Conservation (phyloP, 352 stramenopile genomes). For the Phytopythium mirpurense region DNA sequence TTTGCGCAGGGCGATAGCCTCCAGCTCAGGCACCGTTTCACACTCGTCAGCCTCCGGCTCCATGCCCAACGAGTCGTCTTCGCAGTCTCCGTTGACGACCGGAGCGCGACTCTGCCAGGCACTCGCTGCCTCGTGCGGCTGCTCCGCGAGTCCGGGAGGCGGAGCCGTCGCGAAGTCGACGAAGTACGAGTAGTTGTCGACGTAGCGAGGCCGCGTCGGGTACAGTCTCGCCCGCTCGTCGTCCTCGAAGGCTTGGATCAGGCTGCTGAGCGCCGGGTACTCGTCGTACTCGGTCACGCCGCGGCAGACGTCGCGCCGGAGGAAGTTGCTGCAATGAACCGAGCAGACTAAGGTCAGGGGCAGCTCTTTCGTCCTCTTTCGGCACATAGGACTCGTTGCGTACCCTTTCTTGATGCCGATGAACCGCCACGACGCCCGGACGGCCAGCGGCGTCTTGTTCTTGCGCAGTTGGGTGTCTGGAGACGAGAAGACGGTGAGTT, state of each 20-base stretch:
- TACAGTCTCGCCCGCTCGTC: conserved; percentile 62
- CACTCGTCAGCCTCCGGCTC: conserved; percentile 18
- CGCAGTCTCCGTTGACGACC: neutral
- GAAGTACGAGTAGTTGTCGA: conserved; percentile 76
- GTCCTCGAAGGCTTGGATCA: conserved; percentile 59
- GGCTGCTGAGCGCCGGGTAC: conserved; percentile 67
- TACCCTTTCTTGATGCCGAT: conserved; percentile 82
- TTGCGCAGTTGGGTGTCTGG: conserved; percentile 60
- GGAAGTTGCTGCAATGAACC: conserved; percentile 37
- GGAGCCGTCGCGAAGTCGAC: conserved; percentile 25
- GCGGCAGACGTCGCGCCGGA: conserved; percentile 67
- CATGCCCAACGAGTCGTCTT: neutral
- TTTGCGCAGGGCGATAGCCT: conserved; percentile 50
- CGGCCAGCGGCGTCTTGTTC: conserved; percentile 59
- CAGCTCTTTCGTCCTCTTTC: no score
- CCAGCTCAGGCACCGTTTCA: conserved; percentile 27
- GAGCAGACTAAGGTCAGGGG: no score
- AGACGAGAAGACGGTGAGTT: neutral
- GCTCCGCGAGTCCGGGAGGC: neutral
- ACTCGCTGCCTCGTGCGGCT: neutral
- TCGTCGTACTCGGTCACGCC: conserved; percentile 82
- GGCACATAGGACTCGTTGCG: no score
- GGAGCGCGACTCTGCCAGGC: neutral
- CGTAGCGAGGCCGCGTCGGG: conserved; percentile 39
- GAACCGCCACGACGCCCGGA: conserved; percentile 55